A percentile compares a stretch with the other conserved stretches of the same genome.
These are phyloP conservation scores for Ogataea paradorogensis DNA, from an alignment of 805 yeast species.

Conservation along the genomic window DNA sequence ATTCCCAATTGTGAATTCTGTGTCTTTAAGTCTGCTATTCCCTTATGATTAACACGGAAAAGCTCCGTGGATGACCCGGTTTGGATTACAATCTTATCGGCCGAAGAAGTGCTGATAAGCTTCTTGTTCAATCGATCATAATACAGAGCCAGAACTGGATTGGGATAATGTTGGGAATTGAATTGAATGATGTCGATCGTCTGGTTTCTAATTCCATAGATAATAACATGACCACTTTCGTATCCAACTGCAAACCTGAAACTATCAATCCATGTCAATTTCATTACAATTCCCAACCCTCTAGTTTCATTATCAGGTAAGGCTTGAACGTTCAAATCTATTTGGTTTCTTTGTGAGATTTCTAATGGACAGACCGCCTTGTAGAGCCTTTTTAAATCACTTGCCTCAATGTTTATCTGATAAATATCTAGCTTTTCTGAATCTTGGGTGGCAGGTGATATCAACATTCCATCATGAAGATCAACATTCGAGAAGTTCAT, in stretches of 20 bases:
- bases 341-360: conserved; percentile 23
- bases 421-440: conserved; percentile 68
- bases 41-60: conserved; percentile 35
- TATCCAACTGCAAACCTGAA: conserved; percentile 52
- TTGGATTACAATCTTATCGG: conserved; percentile 39
- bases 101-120: conserved; percentile 47
- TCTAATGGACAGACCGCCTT: conserved; percentile 33
- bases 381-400: conserved; percentile 31
- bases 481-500: conserved; percentile 71
- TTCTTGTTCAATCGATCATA: conserved; percentile 25
- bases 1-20: conserved; percentile 31
- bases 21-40: conserved; percentile 32
- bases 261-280: conserved; percentile 38
- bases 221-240: conserved; percentile 65
- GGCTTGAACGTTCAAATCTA: conserved; percentile 23
- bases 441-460: conserved; percentile 63
- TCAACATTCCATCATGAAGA: conserved; percentile 28
- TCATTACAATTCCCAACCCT: conserved; percentile 69
- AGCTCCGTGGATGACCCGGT: conserved; percentile 3
- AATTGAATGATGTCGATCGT: conserved; percentile 17
- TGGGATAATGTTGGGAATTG: conserved; percentile 44
- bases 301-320: conserved; percentile 14
- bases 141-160: conserved; percentile 49
- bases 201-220: conserved; percentile 25
- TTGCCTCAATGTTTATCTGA: conserved; percentile 24